Evolutionary conservation across 148 eudicot species (phyloP).

Genomic region (Rhododendron kiyosumense): DNA sequence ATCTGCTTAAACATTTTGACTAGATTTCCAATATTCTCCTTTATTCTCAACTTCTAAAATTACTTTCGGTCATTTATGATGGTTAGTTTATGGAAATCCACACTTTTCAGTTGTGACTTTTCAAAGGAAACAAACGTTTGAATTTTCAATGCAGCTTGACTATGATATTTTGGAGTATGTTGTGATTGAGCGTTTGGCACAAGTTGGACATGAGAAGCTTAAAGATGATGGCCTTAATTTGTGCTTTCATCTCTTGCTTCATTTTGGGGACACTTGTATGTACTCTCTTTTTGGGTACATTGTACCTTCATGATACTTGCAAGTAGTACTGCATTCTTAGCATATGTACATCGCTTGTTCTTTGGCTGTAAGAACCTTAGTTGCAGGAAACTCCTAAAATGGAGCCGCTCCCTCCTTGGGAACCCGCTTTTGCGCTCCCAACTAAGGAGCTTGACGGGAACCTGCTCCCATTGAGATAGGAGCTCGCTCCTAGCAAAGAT

Average conservation of each 20-base stretch:
- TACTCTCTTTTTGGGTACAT: constrained; percentile 6
- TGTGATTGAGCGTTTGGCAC: constrained; percentile 89
- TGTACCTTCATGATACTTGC: neutral
- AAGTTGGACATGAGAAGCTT: constrained; percentile 85
- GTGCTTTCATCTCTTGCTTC: constrained; percentile 96
- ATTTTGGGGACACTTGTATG: constrained; percentile 99
- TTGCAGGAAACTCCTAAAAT: too few relatives aligned
- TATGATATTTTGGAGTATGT: constrained; percentile 95
- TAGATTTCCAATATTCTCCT: neutral
- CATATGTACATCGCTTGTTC: neutral
- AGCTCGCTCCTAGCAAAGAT: too few relatives aligned
- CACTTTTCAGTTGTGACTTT: neutral
- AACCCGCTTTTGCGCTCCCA: too few relatives aligned
- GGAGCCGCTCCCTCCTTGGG: too few relatives aligned
- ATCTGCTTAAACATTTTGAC: neutral
- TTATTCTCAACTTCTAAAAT: neutral
- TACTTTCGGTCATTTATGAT: neutral
- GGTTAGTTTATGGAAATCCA: neutral
- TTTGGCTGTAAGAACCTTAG: neutral
- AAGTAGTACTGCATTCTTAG: neutral
- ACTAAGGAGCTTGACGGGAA: rapidly evolving
- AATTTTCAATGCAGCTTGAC: constrained; percentile 54
- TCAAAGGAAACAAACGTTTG: neutral
- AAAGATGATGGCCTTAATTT: constrained; percentile 96
- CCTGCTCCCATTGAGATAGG: too few relatives aligned